phyloP scores from a whole-genome alignment of 2,329 filamentous ascomycete genomes.

The Rutstroemia sp. region DNA sequence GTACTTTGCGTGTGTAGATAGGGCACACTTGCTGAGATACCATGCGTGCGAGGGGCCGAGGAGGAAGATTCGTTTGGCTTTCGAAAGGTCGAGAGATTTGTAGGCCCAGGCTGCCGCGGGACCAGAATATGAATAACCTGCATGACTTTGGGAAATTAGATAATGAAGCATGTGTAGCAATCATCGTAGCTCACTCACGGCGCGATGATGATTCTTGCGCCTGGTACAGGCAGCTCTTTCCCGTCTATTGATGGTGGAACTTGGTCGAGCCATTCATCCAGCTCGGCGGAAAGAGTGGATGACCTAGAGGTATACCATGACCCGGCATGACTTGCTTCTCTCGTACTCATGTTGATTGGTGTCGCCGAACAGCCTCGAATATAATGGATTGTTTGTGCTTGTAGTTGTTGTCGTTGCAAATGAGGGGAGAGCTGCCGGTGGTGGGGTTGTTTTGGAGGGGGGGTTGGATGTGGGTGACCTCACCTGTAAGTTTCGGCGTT shows the following conservation, averaged over 20 bases:
- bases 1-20: slow-evolving; percentile 65
- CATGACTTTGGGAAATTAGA: slow-evolving; percentile 55
- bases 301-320: slow-evolving; percentile 73
- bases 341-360: slow-evolving; percentile 29
- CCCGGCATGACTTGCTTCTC: slow-evolving; percentile 69
- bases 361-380: too few relatives aligned
- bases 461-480: too few relatives aligned
- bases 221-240: slow-evolving; percentile 55
- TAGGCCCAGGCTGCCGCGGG: slow-evolving; percentile 92
- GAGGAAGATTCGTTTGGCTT: slow-evolving; percentile 75
- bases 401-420: too few relatives aligned
- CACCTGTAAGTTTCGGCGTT: too few relatives aligned
- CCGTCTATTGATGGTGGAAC: slow-evolving; percentile 62
- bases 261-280: slow-evolving; percentile 65
- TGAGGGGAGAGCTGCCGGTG: too few relatives aligned
- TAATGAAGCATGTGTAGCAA: neutral
- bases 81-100: slow-evolving; percentile 74
- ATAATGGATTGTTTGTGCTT: too few relatives aligned
- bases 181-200: slow-evolving; percentile 55
- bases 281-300: slow-evolving; percentile 54
- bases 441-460: too few relatives aligned
- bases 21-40: slow-evolving; percentile 68
- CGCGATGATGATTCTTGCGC: slow-evolving; percentile 81
- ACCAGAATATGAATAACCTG: slow-evolving; percentile 88
- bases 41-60: slow-evolving; percentile 89